Base-by-base conservation (phyloP, 345 rosid species). In the Rhodamnia argentea region DNA sequence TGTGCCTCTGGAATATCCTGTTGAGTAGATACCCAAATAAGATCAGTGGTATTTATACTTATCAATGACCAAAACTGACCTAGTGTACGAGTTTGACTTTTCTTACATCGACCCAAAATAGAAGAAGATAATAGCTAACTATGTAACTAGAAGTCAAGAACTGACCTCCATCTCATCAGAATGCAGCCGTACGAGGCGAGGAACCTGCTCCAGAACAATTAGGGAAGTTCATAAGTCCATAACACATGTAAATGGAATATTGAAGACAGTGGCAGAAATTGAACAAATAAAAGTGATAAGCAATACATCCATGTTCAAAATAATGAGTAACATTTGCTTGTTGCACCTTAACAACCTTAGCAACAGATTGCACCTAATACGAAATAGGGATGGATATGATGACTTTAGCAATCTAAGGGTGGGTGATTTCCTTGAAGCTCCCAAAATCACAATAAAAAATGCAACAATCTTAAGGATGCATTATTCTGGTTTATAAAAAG, bases 1-100 rank as follows among this genome's bases (percentile, higher is more conserved):
- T 98, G 98, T 56, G 98, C 99, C 89, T 95, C 96, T 93, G 93
- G 99, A 91, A 95, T 98, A 91, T 98, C 99, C 99, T 96, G 91
- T 59, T 50, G 42, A 51, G 26, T 15, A 81, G 52, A 23, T 23
- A 86, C 27, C 52, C 51, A 60, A 60, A 52, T 74, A 52, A 7
- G 86, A 59, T 32, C 27, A 52, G 56, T 10, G 78, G 54, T 55
- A 44, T n/a, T 82, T 78, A 62, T 37, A 23, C 64, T 20, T 23
- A 86, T 52, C 29, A 82, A 82, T 37, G 57, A 52, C 56, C 42
- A 27, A 83, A 57, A 40, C 40, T 52, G n/a, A 29, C 40, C 44
- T 83, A 16, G 42, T 18, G 84, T 32, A 18, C 1, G n/a, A n/a
- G 84, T 54, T 54, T 70, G 53, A 62, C 15, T 70, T 57, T 58